Evolutionary conservation across 2,329 filamentous ascomycete species (phyloP).

Genomic region (Claviceps cyperi): DNA sequence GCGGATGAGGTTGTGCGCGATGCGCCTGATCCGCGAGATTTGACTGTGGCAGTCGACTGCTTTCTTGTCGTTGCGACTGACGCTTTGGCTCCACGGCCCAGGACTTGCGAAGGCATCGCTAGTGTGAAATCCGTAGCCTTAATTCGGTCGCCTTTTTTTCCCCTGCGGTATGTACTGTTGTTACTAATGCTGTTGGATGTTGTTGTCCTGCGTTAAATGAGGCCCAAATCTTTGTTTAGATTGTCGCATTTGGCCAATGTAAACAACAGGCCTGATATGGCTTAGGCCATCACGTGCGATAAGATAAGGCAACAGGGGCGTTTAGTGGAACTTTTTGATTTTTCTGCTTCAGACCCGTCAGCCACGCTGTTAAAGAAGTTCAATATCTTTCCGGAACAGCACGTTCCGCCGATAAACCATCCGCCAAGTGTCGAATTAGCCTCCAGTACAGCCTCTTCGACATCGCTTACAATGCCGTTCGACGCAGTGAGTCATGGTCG

Average conservation of each 20-base stretch:
- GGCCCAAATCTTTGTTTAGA: slow-evolving; percentile 14
- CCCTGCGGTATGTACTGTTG: background rate
- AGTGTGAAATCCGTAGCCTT: background rate
- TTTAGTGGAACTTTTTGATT: background rate
- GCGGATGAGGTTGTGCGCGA: slow-evolving; percentile 40
- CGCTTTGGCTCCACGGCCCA: slow-evolving; percentile 31
- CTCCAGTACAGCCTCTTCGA: background rate
- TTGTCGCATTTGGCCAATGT: slow-evolving; percentile 13
- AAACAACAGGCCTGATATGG: slow-evolving; percentile 20
- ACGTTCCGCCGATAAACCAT: background rate
- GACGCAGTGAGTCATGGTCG: slow-evolving; percentile 13
- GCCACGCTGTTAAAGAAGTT: background rate
- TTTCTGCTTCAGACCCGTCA: background rate
- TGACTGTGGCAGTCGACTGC: slow-evolving; percentile 21
- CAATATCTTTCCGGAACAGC: background rate
- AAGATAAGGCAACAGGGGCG: slow-evolving; percentile 9
- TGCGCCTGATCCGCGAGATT: slow-evolving; percentile 28
- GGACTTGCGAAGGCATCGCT: slow-evolving; percentile 36
- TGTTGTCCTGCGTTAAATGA: background rate
- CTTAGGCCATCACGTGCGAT: slow-evolving; percentile 23
- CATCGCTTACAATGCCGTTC: background rate
- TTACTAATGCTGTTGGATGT: background rate
- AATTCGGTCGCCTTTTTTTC: background rate
- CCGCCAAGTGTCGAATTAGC: background rate
- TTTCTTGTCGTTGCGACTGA: slow-evolving; percentile 28